These are phyloP conservation scores for Penicillium sp. DNA, from an alignment of 2,329 filamentous ascomycete genomes.

Conservation along the genomic window DNA sequence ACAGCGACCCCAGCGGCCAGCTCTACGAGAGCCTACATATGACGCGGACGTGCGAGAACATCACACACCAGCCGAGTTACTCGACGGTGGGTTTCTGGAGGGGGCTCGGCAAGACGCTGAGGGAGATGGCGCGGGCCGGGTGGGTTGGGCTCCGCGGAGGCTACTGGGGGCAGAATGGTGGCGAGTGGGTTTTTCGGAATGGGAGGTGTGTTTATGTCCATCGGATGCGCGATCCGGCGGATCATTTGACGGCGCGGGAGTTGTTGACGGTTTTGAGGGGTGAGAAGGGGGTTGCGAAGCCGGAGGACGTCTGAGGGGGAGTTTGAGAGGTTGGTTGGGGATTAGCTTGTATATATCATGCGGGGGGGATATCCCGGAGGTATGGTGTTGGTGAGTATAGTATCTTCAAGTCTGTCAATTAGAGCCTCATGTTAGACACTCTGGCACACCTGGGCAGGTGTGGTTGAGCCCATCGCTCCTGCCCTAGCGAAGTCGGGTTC, in stretches of 20 bases:
- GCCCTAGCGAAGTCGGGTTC: no score
- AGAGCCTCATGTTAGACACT: no score
- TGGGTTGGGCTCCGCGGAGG: conserved; percentile 6
- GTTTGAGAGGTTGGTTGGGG: no score
- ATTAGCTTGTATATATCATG: no score
- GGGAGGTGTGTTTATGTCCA: conserved; percentile 4
- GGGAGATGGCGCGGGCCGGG: conserved; percentile 19
- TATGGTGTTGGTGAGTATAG: no score
- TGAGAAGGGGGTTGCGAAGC: neutral
- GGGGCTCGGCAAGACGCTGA: conserved; percentile 16
- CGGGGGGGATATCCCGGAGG: no score
- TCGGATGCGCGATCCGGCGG: conserved; percentile 7
- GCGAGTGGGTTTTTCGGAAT: conserved; percentile 6
- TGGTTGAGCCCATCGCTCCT: no score
- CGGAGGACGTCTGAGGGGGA: no score
- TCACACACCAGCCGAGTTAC: conserved; percentile 23
- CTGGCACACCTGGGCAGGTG: no score
- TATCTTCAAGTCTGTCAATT: no score
- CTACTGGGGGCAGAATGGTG: conserved; percentile 10
- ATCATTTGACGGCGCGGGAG: conserved; percentile 18
- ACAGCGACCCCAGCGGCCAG: conserved; percentile 24
- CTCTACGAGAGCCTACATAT: conserved; percentile 29
- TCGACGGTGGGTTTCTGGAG: conserved; percentile 16
- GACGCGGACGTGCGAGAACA: conserved; percentile 19
- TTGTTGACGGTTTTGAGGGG: conserved; percentile 1